Evolutionary conservation across 2,329 filamentous ascomycete genomes (phyloP).

Genomic region (Zasmidium cellare): DNA sequence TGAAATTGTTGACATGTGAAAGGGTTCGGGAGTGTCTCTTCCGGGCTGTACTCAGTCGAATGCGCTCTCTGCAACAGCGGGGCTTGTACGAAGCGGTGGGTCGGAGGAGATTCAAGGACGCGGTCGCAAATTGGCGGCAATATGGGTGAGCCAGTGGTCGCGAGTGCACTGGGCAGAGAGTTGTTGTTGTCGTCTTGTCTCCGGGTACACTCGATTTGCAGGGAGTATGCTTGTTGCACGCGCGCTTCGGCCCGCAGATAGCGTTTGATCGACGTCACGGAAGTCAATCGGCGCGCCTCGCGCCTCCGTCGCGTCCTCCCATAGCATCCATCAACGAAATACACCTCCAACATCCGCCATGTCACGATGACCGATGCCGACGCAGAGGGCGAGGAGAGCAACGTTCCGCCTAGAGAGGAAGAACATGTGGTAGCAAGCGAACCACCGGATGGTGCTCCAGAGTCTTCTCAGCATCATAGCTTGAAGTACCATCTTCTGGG

Average conservation of each 20-base stretch:
- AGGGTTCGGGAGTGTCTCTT: not conserved
- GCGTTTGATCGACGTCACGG: not conserved
- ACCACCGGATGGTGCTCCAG: too few species aligned
- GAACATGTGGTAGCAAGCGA: too few species aligned
- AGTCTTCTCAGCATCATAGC: slow-evolving; percentile 55
- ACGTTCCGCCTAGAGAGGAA: too few species aligned
- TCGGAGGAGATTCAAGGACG: not conserved
- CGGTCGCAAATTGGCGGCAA: not conserved
- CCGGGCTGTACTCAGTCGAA: not conserved
- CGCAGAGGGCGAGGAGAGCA: not conserved
- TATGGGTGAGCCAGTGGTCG: not conserved
- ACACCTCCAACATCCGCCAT: not conserved
- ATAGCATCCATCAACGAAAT: not conserved
- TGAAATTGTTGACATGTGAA: not conserved
- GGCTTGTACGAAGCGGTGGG: not conserved
- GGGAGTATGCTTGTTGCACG: too few species aligned
- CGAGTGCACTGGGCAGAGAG: not conserved
- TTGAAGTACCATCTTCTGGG: slow-evolving; percentile 89
- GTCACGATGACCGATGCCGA: not conserved
- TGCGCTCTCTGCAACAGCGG: not conserved
- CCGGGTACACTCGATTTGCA: too few species aligned
- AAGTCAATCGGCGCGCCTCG: not conserved
- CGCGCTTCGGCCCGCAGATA: not conserved
- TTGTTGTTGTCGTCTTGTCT: too few species aligned
- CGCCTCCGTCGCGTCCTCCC: not conserved